Evolutionary conservation across 176 grass and related monocot genomes (phyloP), one percentile per base, ranked within the genome.

Genomic region (Coix lacrymajobi): DNA sequence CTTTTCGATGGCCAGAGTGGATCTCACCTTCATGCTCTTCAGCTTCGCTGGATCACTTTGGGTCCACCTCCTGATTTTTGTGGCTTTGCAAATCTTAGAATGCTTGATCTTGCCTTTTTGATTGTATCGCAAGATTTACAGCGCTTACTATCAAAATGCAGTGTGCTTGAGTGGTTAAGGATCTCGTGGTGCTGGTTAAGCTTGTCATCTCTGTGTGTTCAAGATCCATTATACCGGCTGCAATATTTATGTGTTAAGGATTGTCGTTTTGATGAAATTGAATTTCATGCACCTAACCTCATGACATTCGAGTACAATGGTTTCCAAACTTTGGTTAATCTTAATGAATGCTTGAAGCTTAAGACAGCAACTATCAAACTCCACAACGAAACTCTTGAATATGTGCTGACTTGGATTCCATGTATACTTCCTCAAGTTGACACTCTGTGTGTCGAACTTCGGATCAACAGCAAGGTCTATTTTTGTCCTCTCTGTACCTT

Each of bases 301-400:
- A 84, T 24, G 5, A 84, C 60, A 30, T 84, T 84, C 52, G 44
- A 40, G 31, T 84, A 54, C 11, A 22, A 1, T 62, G 71, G 61
- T 19, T 22, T 22, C 57, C 20, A 24, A 36, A 33, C 24, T 24
- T 25, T 83, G 62, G 65, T 75, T 4, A 64, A 63, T 37, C 29
- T 83, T 82, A 71, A 48, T 14, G 38, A 73, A 62, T 73, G 68
- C 68, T 73, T 43, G 80, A 82, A 62, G 69, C 68, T 82, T n/a
- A 46, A 82, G 80, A 82, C 66, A 16, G 19, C 52, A 61, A 46
- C 39, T 44, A 36, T 83, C 14, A 20, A 0, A 44, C n/a, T 63
- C 10, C 0, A 4, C 33, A 9, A 24, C 20, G 7, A 33, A n/a
- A 73, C 56, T 44, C 69, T 83, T 8, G 51, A 62, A n/a, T 73